phyloP scores from a whole-genome alignment of 306 rosid species.

The Astragalus glycyphyllos region DNA sequence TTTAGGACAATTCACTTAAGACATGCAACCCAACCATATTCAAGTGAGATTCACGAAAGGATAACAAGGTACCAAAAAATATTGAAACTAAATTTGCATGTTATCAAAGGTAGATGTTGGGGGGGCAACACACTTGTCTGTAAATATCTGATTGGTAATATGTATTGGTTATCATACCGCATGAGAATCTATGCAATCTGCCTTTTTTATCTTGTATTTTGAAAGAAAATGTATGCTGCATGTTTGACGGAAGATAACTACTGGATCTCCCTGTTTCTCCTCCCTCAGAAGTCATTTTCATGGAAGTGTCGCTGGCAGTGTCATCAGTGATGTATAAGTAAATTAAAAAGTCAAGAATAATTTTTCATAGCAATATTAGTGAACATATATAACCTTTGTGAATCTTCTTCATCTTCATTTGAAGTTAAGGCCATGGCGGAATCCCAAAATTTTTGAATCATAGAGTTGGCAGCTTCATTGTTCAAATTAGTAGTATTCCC shows the following conservation, averaged over 20 bases:
- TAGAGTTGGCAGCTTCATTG: conserved; percentile 71
- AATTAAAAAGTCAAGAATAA: conserved; percentile 11
- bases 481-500: conserved; percentile 66
- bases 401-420: conserved; percentile 74
- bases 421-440: conserved; percentile 84
- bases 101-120: not conserved
- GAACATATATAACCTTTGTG: conserved; percentile 65
- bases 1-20: too few species aligned
- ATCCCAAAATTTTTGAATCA: conserved; percentile 98
- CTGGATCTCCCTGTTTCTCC: conserved; percentile 65
- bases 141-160: not conserved
- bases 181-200: conserved; percentile 80
- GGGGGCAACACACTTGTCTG: not conserved
- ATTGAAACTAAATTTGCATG: conserved; percentile 1
- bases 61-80: not conserved
- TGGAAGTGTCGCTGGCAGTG: conserved; percentile 71
- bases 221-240: conserved; percentile 62
- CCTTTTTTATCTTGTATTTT: conserved; percentile 84
- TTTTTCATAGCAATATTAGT: conserved; percentile 12
- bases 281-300: conserved; percentile 78
- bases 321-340: conserved; percentile 41
- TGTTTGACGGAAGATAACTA: conserved; percentile 48
- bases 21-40: too few species aligned
- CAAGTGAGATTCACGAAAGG: too few species aligned
- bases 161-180: conserved; percentile 61